Evolutionary conservation across 768 basidiomycete genomes (phyloP).

Genomic region (Lanmaoa rubissima): DNA sequence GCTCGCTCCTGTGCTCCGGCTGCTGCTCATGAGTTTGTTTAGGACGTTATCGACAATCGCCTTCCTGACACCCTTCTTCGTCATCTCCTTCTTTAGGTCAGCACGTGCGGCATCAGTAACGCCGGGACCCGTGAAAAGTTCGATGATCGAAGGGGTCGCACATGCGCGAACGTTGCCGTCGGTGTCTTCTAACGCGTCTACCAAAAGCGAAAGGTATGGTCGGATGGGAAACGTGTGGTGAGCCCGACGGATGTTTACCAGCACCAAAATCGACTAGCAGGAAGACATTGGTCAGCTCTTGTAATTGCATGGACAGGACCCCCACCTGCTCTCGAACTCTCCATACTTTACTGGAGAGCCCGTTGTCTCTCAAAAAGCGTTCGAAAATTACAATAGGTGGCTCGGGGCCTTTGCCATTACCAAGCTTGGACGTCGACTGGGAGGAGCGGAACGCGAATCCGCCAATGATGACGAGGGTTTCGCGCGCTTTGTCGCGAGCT

Average conservation of each 20-base stretch:
- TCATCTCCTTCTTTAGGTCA: constrained; percentile 91
- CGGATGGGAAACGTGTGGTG: constrained; percentile 78
- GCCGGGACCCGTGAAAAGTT: constrained; percentile 79
- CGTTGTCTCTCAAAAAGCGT: constrained; percentile 65
- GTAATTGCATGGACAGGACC: neutral
- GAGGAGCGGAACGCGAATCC: constrained; percentile 66
- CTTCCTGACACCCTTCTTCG: constrained; percentile 83
- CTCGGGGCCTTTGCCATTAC: constrained; percentile 61
- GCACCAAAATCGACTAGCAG: constrained; percentile 55
- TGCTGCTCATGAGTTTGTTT: constrained; percentile 52
- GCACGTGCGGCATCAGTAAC: constrained; percentile 86
- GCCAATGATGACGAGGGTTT: constrained; percentile 72
- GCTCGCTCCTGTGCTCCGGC: constrained; percentile 40
- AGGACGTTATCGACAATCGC: constrained; percentile 82
- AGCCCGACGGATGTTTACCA: constrained; percentile 70
- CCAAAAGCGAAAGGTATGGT: constrained; percentile 74
- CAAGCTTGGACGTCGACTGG: constrained; percentile 42
- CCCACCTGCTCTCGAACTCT: constrained; percentile 84
- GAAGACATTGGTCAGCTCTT: neutral
- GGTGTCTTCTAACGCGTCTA: constrained; percentile 85
- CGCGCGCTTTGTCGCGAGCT: constrained; percentile 69
- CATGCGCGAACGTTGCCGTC: constrained; percentile 89
- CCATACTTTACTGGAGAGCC: constrained; percentile 79
- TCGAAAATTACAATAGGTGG: constrained; percentile 71
- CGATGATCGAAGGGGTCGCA: constrained; percentile 75